These are phyloP conservation scores for Paramecium primaurelia DNA, from an alignment of 73 alveolate species.

Conservation along the genomic window DNA sequence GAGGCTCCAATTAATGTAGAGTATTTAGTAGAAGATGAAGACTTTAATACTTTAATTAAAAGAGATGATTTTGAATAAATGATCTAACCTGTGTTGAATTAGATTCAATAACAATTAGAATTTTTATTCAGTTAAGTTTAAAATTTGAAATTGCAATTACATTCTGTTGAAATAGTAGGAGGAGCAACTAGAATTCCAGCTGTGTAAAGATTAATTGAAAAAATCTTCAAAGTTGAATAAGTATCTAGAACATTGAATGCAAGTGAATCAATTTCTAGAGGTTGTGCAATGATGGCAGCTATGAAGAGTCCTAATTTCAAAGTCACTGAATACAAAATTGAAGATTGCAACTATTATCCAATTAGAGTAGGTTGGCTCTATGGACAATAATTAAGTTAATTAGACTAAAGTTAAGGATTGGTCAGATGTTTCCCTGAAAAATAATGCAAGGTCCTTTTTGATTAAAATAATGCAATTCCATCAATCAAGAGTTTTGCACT, in stretches of 20 bases:
- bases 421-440: slow-evolving; percentile 49
- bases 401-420: slow-evolving; percentile 63
- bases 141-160: slow-evolving; percentile 72
- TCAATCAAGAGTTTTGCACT: slow-evolving; percentile 70
- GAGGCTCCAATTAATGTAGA: slow-evolving; percentile 88
- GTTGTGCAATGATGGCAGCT: slow-evolving; percentile 98
- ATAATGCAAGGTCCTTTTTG: slow-evolving; percentile 65
- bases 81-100: slow-evolving; percentile 42
- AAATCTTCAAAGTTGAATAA: slow-evolving; percentile 83
- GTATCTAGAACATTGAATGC: slow-evolving; percentile 95
- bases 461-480: slow-evolving; percentile 68
- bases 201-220: slow-evolving; percentile 81
- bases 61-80: slow-evolving; percentile 92
- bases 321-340: slow-evolving; percentile 83
- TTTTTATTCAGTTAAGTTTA: slow-evolving; percentile 42
- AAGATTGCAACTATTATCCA: slow-evolving; percentile 83
- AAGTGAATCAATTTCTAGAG: slow-evolving; percentile 97
- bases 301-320: slow-evolving; percentile 95
- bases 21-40: slow-evolving; percentile 93
- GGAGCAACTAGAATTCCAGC: slow-evolving; percentile 96
- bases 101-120: neutral
- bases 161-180: slow-evolving; percentile 95
- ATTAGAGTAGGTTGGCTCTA: slow-evolving; percentile 82
- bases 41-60: slow-evolving; percentile 75
- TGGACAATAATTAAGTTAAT: slow-evolving; percentile 3